Evolutionary conservation across 805 yeast genomes (phyloP), one percentile per base, ranked within the genome.

Genomic region (Candida sonorensis): DNA sequence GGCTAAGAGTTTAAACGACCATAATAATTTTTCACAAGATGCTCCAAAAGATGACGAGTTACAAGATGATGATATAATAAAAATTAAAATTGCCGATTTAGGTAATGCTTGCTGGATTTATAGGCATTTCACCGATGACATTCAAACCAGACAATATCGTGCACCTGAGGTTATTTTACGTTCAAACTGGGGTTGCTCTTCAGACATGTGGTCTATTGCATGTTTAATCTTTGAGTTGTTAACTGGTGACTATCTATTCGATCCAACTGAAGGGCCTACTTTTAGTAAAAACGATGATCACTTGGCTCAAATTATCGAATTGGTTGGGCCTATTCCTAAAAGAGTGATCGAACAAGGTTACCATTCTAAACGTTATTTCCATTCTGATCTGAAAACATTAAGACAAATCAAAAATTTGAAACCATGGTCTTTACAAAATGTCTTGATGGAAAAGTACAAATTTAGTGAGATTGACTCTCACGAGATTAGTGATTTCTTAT

Each of bases 191-290:
- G 98, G 98, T 1, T 87, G 95, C 32, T 77, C 90, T 34, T 80
- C 94, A 1, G 98, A 92, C 59, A 71, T 90, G 29, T 92, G 98
- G 98, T 83, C 95, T n/a, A 66, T 83, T 48, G 97, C 94, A 0
- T 88, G 97, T 60, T 61, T 92, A 48, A 66, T 83, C 1, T 92
- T 92, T 59, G 98, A 92, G 61, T 66, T 92, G 16, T 58, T 90
- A 27, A 90, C 98, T 0, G 97, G 97, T 3, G 97, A 90, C 57
- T 88, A 88, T 50, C 58, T 92, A 30, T 92, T 90, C 56, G 97
- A 90, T 55, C 98, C 98, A 5, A 73, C 77, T 32, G 75, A 75
- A 40, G 87, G 88, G 1, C 74, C 72, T 34, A 65, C 81, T 4
- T 90, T 85, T 59, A 55, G 78, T 30, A 88, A 88, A 50, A 95